phyloP scores from a whole-genome alignment of 768 basidiomycete species.

The Lactifluus rugatus region DNA sequence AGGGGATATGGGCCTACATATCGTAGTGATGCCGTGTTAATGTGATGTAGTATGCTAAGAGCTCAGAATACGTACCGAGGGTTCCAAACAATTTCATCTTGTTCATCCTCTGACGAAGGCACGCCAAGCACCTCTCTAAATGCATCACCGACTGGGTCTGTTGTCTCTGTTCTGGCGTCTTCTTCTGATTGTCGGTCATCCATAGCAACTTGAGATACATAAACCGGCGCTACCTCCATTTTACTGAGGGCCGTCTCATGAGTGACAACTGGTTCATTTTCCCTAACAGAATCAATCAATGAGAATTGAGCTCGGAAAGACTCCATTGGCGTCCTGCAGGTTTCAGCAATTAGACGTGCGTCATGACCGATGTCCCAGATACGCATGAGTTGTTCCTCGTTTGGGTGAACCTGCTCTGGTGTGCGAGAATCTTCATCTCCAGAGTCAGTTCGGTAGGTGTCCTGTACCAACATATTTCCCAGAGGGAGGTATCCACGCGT shows the following conservation, averaged over 20 bases:
- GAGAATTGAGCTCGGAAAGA: constrained; percentile 13
- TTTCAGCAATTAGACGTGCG: constrained; percentile 40
- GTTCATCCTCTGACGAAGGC: constrained; percentile 38
- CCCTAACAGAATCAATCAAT: constrained; percentile 12
- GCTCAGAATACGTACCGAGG: constrained; percentile 37
- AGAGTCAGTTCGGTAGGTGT: constrained; percentile 4
- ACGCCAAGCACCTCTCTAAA: constrained; percentile 42
- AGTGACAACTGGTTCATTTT: background rate
- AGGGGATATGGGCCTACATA: constrained; percentile 7
- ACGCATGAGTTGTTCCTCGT: constrained; percentile 92
- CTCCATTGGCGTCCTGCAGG: constrained; percentile 6
- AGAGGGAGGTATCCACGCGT: constrained; percentile 83
- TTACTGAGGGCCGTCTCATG: background rate
- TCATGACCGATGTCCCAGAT: constrained; percentile 78
- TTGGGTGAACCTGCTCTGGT: constrained; percentile 59
- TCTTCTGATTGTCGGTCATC: constrained; percentile 28
- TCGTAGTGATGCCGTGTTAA: background rate
- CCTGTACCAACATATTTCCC: constrained; percentile 42
- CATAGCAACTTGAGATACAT: constrained; percentile 14
- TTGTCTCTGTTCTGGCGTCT: constrained; percentile 58
- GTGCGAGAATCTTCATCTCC: constrained; percentile 6
- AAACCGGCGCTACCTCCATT: background rate
- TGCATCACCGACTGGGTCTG: constrained; percentile 66
- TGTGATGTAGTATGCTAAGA: background rate
- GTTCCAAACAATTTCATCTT: constrained; percentile 73